Conservation (phyloP, 2,329 filamentous ascomycete genomes). For the Fusarium zealandicum region DNA sequence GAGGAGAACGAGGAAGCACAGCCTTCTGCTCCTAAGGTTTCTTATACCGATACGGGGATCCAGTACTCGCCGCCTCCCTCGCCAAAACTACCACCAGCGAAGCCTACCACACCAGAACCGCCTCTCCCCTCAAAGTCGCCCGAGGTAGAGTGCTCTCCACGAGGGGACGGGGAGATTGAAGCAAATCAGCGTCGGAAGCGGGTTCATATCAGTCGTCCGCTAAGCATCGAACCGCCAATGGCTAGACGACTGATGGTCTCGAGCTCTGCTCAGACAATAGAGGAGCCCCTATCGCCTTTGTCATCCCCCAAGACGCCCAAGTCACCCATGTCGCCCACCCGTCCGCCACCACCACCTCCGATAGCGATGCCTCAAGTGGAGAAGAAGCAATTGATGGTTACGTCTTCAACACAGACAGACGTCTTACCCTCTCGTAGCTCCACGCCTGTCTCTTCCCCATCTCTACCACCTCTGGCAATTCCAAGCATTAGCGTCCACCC, state of each 20-base stretch:
- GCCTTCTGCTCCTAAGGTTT: conserved; percentile 48
- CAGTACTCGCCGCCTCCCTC: conserved; percentile 87
- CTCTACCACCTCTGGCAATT: conserved; percentile 60
- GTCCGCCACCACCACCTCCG: conserved; percentile 51
- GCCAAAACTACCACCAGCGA: conserved; percentile 58
- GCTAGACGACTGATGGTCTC: conserved; percentile 66
- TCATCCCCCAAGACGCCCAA: conserved; percentile 73
- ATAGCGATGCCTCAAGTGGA: conserved; percentile 42
- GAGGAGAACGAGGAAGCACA: conserved; percentile 57
- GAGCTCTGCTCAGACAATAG: conserved; percentile 66
- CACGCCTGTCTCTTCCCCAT: conserved; percentile 30
- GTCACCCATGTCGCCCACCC: conserved; percentile 62
- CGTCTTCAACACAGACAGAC: conserved; percentile 70
- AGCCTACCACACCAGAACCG: conserved; percentile 55
- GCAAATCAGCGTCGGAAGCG: conserved; percentile 78
- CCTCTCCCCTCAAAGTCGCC: conserved; percentile 47
- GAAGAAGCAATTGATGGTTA: conserved; percentile 53
- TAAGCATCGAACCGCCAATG: conserved; percentile 56
- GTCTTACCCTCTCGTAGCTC: conserved; percentile 14
- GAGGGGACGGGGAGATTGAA: conserved; percentile 67
- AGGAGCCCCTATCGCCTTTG: conserved; percentile 68
- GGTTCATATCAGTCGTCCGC: conserved; percentile 61
- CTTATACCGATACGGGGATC: conserved; percentile 77
- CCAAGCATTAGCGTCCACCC: conserved; percentile 93
- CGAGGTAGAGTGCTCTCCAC: conserved; percentile 53